Evolutionary conservation across 2,329 filamentous ascomycete genomes (phyloP).

Genomic region (Cryphonectria japonica): DNA sequence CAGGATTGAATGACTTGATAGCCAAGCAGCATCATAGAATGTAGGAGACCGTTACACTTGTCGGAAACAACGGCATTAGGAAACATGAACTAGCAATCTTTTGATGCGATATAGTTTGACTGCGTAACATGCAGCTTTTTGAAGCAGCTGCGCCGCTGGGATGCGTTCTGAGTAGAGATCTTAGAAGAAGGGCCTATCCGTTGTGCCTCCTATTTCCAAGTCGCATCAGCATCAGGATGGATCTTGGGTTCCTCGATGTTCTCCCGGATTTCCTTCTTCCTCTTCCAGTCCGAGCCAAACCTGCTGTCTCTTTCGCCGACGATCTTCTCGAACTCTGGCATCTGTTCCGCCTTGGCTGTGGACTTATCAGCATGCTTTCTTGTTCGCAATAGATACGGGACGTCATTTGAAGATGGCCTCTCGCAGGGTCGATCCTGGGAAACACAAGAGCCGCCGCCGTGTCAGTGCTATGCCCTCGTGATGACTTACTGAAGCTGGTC

Average conservation of each 20-base stretch:
- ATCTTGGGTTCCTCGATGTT: slow-evolving; percentile 46
- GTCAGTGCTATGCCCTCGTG: neutral
- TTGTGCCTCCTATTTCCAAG: slow-evolving; percentile 19
- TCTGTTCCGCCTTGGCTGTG: slow-evolving; percentile 43
- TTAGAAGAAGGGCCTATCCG: neutral
- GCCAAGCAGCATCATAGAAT: neutral
- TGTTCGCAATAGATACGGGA: no score
- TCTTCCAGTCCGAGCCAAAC: slow-evolving; percentile 50
- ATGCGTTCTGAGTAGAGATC: neutral
- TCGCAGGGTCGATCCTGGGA: no score
- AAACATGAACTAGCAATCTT: neutral
- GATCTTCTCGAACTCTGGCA: slow-evolving; percentile 47
- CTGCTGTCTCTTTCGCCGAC: slow-evolving; percentile 50
- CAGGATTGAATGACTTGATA: neutral
- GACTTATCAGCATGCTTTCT: neutral
- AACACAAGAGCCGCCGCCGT: neutral
- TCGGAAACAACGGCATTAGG: neutral
- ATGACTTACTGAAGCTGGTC: slow-evolving; percentile 52
- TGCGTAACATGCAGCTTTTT: neutral
- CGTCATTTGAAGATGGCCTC: no score
- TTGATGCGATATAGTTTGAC: neutral
- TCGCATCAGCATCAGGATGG: slow-evolving; percentile 43
- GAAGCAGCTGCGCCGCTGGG: no score
- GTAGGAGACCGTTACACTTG: neutral
- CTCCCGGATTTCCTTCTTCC: slow-evolving; percentile 50